Conservation (phyloP, 371 early-diverging fungal genomes). For the Mortierella sp. region DNA sequence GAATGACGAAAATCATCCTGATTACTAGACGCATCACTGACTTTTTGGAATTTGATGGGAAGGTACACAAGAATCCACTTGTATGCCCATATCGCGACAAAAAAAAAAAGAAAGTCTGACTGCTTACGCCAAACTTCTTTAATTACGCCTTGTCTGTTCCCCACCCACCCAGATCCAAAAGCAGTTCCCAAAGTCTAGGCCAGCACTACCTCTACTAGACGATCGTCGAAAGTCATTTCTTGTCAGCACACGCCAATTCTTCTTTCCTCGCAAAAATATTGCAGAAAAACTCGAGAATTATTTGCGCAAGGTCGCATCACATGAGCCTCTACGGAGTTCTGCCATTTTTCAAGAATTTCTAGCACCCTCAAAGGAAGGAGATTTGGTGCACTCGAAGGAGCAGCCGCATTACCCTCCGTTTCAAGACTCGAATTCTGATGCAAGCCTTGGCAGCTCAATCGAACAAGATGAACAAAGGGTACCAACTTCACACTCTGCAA, state of each 20-base stretch:
- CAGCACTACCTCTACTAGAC: conserved; percentile 54
- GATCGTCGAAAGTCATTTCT: conserved; percentile 51
- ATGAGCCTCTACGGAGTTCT: conserved; percentile 45
- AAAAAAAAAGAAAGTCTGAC: neutral
- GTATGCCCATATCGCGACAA: neutral
- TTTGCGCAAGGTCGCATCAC: conserved; percentile 45
- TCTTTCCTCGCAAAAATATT: conserved; percentile 58
- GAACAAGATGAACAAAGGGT: neutral
- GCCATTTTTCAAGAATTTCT: conserved; percentile 45
- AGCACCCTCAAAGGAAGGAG: conserved; percentile 49
- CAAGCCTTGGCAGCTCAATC: conserved; percentile 15
- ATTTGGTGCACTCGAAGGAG: conserved; percentile 46
- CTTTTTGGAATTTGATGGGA: conserved; percentile 69
- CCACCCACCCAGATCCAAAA: conserved; percentile 24
- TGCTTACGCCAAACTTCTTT: neutral
- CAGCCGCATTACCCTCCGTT: conserved; percentile 5
- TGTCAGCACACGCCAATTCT: conserved; percentile 56
- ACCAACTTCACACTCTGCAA: neutral
- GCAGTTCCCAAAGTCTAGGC: conserved; percentile 54
- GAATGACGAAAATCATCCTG: conserved; percentile 59
- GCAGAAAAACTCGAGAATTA: conserved; percentile 57
- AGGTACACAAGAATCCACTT: conserved; percentile 55
- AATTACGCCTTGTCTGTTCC: neutral
- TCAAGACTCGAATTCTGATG: conserved; percentile 14
- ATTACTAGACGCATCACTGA: conserved; percentile 71